A percentile compares a stretch with the other conserved stretches of the same genome.
Conservation (phyloP, 805 yeast species). For the Priceomyces carsonii region DNA sequence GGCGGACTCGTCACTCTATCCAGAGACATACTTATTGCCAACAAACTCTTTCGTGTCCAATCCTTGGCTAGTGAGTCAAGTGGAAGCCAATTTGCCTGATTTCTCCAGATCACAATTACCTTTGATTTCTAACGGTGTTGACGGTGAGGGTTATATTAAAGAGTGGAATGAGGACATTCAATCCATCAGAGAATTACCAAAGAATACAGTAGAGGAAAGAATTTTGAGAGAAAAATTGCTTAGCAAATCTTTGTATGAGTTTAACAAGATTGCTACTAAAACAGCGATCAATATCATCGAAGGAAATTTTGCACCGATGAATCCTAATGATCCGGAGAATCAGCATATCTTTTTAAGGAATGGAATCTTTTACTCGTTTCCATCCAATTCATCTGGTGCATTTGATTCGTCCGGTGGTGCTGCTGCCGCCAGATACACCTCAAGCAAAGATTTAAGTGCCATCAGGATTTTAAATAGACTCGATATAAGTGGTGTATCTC, state of each 20-base stretch:
- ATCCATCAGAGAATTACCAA: slow-evolving; percentile 71
- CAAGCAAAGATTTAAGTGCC: slow-evolving; percentile 75
- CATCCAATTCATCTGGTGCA: slow-evolving; percentile 61
- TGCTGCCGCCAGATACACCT: slow-evolving; percentile 81
- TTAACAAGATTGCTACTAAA: slow-evolving; percentile 69
- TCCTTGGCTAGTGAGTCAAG: slow-evolving; percentile 72
- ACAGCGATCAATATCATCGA: slow-evolving; percentile 77
- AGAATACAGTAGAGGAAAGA: slow-evolving; percentile 59
- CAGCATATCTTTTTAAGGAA: slow-evolving; percentile 73
- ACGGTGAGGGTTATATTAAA: slow-evolving; percentile 56
- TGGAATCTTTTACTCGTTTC: slow-evolving; percentile 84
- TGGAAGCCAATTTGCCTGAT: slow-evolving; percentile 46
- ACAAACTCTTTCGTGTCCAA: slow-evolving; percentile 58
- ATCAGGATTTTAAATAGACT: slow-evolving; percentile 67
- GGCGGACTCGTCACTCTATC: slow-evolving; percentile 37
- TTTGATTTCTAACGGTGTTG: slow-evolving; percentile 54
- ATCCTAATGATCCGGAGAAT: slow-evolving; percentile 67
- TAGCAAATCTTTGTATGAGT: slow-evolving; percentile 71
- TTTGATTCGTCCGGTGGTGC: slow-evolving; percentile 73
- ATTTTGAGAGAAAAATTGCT: slow-evolving; percentile 74
- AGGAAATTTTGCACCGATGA: slow-evolving; percentile 76
- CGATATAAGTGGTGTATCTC: slow-evolving; percentile 62
- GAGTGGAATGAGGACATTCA: slow-evolving; percentile 95
- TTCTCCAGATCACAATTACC: slow-evolving; percentile 59
- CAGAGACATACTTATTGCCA: slow-evolving; percentile 63